Conservation (phyloP, 148 eudicot species). For the Arctostaphylos glauca region DNA sequence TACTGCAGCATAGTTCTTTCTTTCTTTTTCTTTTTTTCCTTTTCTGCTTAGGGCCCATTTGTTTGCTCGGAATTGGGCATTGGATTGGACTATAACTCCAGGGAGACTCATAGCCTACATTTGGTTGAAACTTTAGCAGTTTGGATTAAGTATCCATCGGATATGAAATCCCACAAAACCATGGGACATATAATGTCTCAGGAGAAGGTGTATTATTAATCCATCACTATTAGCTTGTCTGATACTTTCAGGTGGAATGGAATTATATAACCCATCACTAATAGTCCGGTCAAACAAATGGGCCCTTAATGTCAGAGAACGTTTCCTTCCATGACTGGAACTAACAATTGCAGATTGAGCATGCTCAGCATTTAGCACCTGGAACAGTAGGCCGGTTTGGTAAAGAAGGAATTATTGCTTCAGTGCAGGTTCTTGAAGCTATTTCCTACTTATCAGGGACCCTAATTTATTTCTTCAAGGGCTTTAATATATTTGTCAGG, state of each 20-base stretch:
- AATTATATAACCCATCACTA: neutral
- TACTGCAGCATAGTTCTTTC: conserved; percentile 1
- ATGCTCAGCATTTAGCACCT: conserved; percentile 92
- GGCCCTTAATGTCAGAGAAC: neutral
- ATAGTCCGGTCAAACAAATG: neutral
- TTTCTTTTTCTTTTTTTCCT: neutral
- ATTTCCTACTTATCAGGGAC: neutral
- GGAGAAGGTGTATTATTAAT: neutral
- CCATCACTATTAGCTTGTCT: neutral
- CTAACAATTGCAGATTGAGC: conserved; percentile 71
- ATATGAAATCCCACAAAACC: neutral
- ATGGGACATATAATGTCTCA: neutral
- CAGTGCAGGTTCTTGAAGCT: conserved; percentile 66
- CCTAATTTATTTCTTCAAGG: neutral
- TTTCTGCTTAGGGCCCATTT: neutral
- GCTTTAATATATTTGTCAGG: neutral
- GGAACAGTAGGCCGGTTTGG: conserved; percentile 69
- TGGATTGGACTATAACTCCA: neutral
- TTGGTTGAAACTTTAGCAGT: neutral
- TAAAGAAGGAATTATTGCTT: conserved; percentile 71
- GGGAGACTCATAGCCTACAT: neutral
- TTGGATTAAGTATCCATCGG: neutral
- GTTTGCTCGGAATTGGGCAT: neutral
- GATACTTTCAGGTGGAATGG: neutral
- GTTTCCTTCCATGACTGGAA: conserved; percentile 3